These are phyloP conservation scores for Magnolia kwangsiensis DNA, from an alignment of 164 flowering plant species.

Conservation along the genomic window DNA sequence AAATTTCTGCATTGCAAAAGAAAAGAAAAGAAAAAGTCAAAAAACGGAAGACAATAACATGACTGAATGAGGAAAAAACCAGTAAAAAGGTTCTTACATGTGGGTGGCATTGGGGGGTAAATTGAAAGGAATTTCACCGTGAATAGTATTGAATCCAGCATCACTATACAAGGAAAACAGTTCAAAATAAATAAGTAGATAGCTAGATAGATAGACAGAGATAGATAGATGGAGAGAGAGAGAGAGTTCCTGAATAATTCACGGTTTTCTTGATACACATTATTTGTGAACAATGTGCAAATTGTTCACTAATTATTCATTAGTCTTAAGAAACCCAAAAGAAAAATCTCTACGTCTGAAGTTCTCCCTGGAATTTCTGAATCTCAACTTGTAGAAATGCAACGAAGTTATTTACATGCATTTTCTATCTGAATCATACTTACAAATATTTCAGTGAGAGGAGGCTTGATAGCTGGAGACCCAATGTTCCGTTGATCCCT, in stretches of 20 bases:
- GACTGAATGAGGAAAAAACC: background rate
- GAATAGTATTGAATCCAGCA: conserved; percentile 56
- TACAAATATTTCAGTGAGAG: conserved; percentile 59
- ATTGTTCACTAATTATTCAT: too few relatives aligned
- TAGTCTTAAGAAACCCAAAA: too few relatives aligned
- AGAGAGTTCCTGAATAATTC: background rate
- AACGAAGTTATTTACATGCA: too few relatives aligned
- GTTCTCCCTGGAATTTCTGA: too few relatives aligned
- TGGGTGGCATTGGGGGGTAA: conserved; percentile 68
- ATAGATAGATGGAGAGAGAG: background rate
- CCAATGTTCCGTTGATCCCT: conserved; percentile 50
- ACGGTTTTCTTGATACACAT: background rate
- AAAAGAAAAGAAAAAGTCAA: background rate
- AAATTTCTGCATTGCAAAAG: conserved; percentile 49
- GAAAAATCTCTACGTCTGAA: too few relatives aligned
- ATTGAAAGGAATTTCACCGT: conserved; percentile 54
- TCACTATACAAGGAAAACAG: conserved; percentile 39
- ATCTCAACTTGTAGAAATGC: too few relatives aligned
- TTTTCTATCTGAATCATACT: conserved; percentile 15
- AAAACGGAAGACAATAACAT: background rate
- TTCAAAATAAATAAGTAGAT: too few relatives aligned
- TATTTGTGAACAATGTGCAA: background rate
- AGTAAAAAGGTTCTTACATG: conserved; percentile 40
- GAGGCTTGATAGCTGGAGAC: conserved; percentile 49
- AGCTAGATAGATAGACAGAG: background rate